Base-by-base conservation (phyloP, 2,329 filamentous ascomycete species). In the Teratosphaeriaceae sp. region DNA sequence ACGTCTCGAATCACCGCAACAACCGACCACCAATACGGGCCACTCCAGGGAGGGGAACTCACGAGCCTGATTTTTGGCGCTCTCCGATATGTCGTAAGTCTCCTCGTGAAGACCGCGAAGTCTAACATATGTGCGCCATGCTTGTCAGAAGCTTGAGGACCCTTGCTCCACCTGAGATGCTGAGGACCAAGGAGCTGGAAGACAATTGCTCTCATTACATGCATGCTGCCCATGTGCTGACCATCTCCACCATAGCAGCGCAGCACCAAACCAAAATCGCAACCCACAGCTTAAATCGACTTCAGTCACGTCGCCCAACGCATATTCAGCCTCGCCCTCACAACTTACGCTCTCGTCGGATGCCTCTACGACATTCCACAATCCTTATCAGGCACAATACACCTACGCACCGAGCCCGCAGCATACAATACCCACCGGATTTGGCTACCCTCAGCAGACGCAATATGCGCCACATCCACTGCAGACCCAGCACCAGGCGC, bases 231-330 rank as follows among this genome's bases (percentile, higher is more conserved):
- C 24, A n/a, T 27, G 8, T 20, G 29, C 26, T 38, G n/a, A 38
- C 35, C 22, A 36, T 18, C 18, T 44, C 30, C 40, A 45, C 42
- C 41, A 20, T 45, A 62, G 58, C 49, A 70, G 67, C 59, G 60
- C 63, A 36, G 65, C 66, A 22, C 62, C 61, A 42, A 61, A 64
- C 50, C 59, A 65, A 55, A 67, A 68, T 56, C 68, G 67, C 57
- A 69, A 58, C 48, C 56, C 68, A 52, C 68, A 69, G 51, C 65
- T 41, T 7, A 41, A 31, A 19, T 20, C 38, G 19, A 34, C 64
- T 23, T 65, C 64, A 33, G 48, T 51, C 42, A 49, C 50, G 23
- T 55, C 53, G 42, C 42, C 54, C 24, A 51, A 46, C 55, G 48
- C 54, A 24, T 62, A 67, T 50, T 63, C 63, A 38, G 59, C 67